Evolutionary conservation across 164 flowering plant genomes (phyloP), one percentile per base, ranked within the genome.

Genomic region (Euptelea pleiosperma): DNA sequence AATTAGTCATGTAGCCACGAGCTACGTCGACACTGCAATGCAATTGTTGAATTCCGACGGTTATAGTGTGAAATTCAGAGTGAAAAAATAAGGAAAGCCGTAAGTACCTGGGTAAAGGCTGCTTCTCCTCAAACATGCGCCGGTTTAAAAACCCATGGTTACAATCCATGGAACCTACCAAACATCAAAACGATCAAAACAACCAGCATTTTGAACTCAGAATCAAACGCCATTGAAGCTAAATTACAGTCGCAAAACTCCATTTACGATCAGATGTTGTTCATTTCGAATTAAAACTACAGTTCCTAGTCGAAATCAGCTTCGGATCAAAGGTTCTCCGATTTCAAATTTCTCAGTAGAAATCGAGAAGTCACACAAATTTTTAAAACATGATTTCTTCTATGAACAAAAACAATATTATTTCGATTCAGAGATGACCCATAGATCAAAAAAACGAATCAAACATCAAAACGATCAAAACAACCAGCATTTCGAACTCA

Each of bases 1-100:
- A 34, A 72, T 91, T 91, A 14, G 77, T 80, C 96, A 85, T 84
- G 64, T 86, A 91, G 10, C 96, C 98, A 12, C 54, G 69, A 58
- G 81, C 80, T 26, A 62, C 14, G 54, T 82, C 81, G 16, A 60
- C 73, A 14, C 91, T 88, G 69, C 22, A 19, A 47, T 61, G 21
- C 60, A 62, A 48, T 21, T n/a, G 10, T n/a, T 26, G 24, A 49
- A 34, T 19, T 19, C 44, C 22, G 11, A 34, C 8, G 3, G 4
- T 22, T 33, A 24, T 11, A 8, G 2, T 21, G 8, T 7, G 21
- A 45, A 14, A 5, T 35, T 15, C n/a, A 49, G 34, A 16, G 9
- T 2, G 8, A 36, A 62, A 26, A 25, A 34, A 16, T 59, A 29
- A 18, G 12, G 12, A 16, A 5, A 3, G 8, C 8, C 15, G 60